Conservation (phyloP, 306 rosid species). For the Canavalia gladiata region DNA sequence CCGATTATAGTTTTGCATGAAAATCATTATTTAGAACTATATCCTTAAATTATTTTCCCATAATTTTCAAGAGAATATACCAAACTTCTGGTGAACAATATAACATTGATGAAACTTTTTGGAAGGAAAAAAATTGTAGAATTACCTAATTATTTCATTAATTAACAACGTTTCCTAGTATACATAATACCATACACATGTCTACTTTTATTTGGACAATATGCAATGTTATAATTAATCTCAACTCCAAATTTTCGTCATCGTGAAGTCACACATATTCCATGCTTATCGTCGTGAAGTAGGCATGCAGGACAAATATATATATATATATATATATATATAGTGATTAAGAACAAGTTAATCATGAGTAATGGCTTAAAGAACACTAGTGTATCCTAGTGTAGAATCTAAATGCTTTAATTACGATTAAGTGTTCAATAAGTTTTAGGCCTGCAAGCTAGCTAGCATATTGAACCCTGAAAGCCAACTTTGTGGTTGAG, state of each 20-base stretch:
- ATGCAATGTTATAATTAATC: constrained; percentile 47
- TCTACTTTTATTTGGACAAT: constrained; percentile 43
- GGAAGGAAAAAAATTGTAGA: constrained; percentile 1
- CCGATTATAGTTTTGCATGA: constrained; percentile 8
- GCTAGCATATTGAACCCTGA: constrained; percentile 47
- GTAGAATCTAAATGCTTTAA: constrained; percentile 58
- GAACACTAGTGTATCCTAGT: constrained; percentile 49
- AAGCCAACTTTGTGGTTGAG: constrained; percentile 57
- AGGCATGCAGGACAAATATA: constrained; percentile 48
- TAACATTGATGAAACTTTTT: constrained; percentile 43
- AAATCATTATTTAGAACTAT: not conserved
- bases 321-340: constrained; percentile 33
- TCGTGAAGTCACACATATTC: constrained; percentile 48
- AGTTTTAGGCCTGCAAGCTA: constrained; percentile 57
- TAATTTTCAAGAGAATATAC: constrained; percentile 37
- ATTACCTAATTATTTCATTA: constrained; percentile 33
- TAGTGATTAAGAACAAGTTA: constrained; percentile 42
- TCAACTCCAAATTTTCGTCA: constrained; percentile 44
- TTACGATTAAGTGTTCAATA: constrained; percentile 58
- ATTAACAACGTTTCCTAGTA: constrained; percentile 5
- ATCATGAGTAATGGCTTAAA: constrained; percentile 55
- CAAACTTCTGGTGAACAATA: not conserved
- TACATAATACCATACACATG: not conserved
- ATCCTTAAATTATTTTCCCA: constrained; percentile 26
- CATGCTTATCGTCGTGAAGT: constrained; percentile 26